Evolutionary conservation across 139 green algal genomes (phyloP).

Genomic region (Coelastrella sp.): DNA sequence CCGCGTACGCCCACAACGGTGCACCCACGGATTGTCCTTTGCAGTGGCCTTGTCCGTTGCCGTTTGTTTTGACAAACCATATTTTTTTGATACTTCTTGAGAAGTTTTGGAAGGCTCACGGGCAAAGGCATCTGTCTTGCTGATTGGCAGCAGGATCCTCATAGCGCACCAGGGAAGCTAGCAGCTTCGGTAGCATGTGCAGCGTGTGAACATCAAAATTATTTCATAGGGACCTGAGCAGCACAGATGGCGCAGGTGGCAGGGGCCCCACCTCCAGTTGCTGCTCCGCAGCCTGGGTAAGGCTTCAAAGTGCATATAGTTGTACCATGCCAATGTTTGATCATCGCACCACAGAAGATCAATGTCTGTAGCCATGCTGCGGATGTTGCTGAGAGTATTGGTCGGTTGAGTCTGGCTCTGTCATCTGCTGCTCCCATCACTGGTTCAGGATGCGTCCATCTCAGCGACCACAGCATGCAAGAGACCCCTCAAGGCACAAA

Average conservation of each 20-base stretch:
- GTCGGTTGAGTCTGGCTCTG: no score
- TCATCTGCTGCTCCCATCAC: neutral
- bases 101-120: neutral
- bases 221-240: neutral
- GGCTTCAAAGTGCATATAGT: neutral
- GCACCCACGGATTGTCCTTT: no score
- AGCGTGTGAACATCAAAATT: neutral
- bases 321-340: neutral
- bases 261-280: neutral
- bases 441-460: neutral
- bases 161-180: neutral
- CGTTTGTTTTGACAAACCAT: no score
- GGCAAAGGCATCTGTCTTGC: neutral
- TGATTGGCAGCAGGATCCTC: neutral
- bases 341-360: neutral
- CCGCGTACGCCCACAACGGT: no score
- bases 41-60: no score
- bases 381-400: no score
- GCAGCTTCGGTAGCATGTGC: neutral
- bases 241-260: neutral
- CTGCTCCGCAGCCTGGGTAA: neutral
- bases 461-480: neutral
- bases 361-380: no score
- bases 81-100: no score
- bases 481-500: conserved; percentile 3